A percentile compares a stretch with the other conserved stretches of the same genome.
These are phyloP conservation scores for Stereum hirsutum DNA, from an alignment of 1,284 basidiomycete genomes.

Conservation along the genomic window DNA sequence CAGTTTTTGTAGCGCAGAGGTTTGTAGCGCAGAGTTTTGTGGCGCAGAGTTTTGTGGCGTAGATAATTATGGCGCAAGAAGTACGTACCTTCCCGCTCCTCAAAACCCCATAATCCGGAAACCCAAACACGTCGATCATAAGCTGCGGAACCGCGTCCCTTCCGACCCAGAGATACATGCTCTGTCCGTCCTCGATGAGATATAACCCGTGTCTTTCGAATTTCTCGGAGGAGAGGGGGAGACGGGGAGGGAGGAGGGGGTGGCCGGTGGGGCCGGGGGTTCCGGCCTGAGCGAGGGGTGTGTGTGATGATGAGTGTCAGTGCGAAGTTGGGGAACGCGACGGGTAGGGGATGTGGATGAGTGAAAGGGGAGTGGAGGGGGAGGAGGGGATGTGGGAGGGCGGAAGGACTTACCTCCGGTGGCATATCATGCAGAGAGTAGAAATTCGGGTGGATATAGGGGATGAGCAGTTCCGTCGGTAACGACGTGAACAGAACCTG, in stretches of 20 bases:
- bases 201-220: conserved; percentile 94
- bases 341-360: no score
- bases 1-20: no score
- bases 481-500: conserved; percentile 89
- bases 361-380: no score
- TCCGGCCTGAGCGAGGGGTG: conserved; percentile 42
- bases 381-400: no score
- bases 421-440: conserved; percentile 98
- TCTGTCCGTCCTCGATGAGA: conserved; percentile 96
- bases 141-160: conserved; percentile 95
- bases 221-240: conserved; percentile 89
- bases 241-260: conserved; percentile 79
- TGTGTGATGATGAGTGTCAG: conserved; percentile 12
- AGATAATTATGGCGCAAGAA: no score
- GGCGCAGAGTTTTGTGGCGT: no score
- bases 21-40: no score
- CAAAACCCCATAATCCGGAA: conserved; percentile 82
- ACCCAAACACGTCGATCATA: conserved; percentile 89
- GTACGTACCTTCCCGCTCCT: conserved; percentile 88
- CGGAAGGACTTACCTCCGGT: conserved; percentile 64
- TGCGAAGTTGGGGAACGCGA: no score
- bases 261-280: conserved; percentile 74
- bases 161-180: conserved; percentile 96
- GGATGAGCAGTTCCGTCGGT: conserved; percentile 85
- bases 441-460: conserved; percentile 92